Percentiles rank a stretch among this genome's conserved stretches.
Evolutionary conservation across 2,329 filamentous ascomycete genomes (phyloP).

Genomic region (Penicillium sp.): DNA sequence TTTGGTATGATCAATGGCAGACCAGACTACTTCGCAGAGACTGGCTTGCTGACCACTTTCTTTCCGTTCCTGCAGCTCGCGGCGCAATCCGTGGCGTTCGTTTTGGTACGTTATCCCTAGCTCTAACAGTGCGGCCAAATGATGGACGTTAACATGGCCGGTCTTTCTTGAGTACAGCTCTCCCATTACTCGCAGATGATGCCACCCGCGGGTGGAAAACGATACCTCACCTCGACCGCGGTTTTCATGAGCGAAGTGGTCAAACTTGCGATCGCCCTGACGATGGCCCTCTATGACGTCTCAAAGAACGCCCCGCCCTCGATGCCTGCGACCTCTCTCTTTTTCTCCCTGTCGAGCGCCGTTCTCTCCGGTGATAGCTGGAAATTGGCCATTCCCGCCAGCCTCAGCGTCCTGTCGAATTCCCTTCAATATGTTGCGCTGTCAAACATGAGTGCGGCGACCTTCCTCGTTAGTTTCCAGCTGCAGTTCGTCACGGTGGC

Average conservation of each 20-base stretch:
- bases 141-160: constrained; percentile 7
- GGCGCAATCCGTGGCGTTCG: constrained; percentile 39
- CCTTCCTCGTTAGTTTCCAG: constrained; percentile 91
- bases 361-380: constrained; percentile 89
- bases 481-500: constrained; percentile 90
- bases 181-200: constrained; percentile 95
- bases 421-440: constrained; percentile 89
- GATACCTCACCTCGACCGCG: constrained; percentile 89
- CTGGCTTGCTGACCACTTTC: constrained; percentile 7
- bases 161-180: constrained; percentile 49
- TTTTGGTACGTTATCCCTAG: constrained; percentile 33
- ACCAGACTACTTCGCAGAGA: background rate
- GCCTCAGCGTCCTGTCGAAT: constrained; percentile 86
- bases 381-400: constrained; percentile 86
- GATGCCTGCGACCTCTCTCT: constrained; percentile 71
- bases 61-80: constrained; percentile 31
- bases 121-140: background rate
- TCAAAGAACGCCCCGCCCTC: constrained; percentile 70
- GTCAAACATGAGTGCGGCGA: constrained; percentile 83
- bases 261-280: constrained; percentile 80
- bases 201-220: constrained; percentile 73
- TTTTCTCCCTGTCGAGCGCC: constrained; percentile 69
- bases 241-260: constrained; percentile 90
- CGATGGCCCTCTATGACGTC: constrained; percentile 81
- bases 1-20: constrained; percentile 29